Evolutionary conservation across 768 basidiomycete species (phyloP).

Genomic region (Macrolepiota fuliginosa): DNA sequence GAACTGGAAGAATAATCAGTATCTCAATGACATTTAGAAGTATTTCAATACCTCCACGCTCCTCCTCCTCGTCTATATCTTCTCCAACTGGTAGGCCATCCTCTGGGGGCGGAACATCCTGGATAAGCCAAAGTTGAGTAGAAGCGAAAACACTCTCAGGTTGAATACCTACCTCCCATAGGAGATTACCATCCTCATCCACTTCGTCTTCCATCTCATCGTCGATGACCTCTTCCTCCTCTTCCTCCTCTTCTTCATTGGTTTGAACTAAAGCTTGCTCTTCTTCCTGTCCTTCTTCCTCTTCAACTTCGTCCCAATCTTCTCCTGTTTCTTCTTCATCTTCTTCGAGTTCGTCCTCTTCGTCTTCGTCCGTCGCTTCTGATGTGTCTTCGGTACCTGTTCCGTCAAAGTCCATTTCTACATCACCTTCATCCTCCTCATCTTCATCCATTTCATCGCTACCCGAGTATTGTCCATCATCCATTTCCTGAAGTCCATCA

Average conservation of each 20-base stretch:
- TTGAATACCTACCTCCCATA: conserved; percentile 31
- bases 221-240: conserved; percentile 45
- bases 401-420: conserved; percentile 86
- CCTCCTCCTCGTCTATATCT: conserved; percentile 61
- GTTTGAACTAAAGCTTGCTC: conserved; percentile 60
- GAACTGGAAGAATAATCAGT: conserved; percentile 21
- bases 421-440: conserved; percentile 80
- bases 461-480: conserved; percentile 64
- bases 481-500: conserved; percentile 66
- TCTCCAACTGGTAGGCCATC: conserved; percentile 42
- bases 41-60: conserved; percentile 45
- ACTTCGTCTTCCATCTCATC: conserved; percentile 44
- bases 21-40: conserved; percentile 4
- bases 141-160: background rate
- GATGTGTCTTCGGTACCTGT: conserved; percentile 83
- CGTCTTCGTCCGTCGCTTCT: conserved; percentile 66
- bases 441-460: conserved; percentile 82
- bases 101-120: conserved; percentile 55
- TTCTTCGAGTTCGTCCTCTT: conserved; percentile 56
- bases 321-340: conserved; percentile 39
- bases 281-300: conserved; percentile 71
- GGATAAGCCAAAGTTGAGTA: background rate
- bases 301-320: conserved; percentile 55
- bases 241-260: conserved; percentile 47
- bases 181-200: conserved; percentile 26